phyloP scores from a whole-genome alignment of 2,329 filamentous ascomycete genomes.

The Clarireedia homoeocarpa region DNA sequence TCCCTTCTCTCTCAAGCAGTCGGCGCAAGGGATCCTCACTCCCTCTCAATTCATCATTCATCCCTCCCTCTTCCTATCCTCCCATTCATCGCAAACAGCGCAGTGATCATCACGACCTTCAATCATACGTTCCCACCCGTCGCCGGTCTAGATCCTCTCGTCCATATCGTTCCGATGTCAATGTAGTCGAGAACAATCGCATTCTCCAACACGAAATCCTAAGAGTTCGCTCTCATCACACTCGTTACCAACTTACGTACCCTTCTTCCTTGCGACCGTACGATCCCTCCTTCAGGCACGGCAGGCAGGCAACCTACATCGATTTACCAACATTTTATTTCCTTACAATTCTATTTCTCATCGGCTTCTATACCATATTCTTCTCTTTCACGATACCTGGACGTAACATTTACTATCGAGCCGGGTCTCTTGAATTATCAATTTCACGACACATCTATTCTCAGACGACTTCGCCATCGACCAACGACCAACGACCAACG shows the following conservation, averaged over 20 bases:
- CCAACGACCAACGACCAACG: too few species aligned
- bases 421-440: background rate
- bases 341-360: background rate
- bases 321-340: background rate
- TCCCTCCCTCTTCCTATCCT: too few species aligned
- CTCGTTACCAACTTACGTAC: background rate
- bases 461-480: too few species aligned
- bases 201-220: background rate
- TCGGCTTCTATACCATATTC: background rate
- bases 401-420: background rate
- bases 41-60: too few species aligned
- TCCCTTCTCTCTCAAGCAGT: too few species aligned
- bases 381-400: background rate
- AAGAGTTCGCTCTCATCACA: background rate
- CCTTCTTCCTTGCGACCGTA: background rate
- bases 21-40: too few species aligned
- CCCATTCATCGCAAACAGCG: too few species aligned
- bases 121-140: too few species aligned
- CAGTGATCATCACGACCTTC: background rate
- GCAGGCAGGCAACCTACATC: background rate
- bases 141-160: background rate
- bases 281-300: background rate
- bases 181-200: background rate
- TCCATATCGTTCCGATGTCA: background rate
- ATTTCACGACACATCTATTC: too few species aligned